A percentile compares a stretch with the other conserved stretches of the same genome.
These are phyloP conservation scores for Gossypium rotundifolium DNA, from an alignment of 345 rosid species.

Conservation along the genomic window DNA sequence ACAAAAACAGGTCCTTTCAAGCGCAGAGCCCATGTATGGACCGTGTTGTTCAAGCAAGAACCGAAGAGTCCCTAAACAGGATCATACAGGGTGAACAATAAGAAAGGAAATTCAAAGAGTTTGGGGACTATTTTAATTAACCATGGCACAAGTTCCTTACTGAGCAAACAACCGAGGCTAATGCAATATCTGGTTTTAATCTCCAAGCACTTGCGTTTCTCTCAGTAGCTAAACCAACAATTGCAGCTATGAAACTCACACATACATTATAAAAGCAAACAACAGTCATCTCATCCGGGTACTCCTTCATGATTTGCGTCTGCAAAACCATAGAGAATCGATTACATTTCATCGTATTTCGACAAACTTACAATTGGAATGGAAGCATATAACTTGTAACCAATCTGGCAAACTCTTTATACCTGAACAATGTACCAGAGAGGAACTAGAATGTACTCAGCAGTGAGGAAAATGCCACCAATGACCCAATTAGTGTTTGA, in stretches of 20 bases:
- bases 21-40: constrained; percentile 58
- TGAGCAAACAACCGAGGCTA: constrained; percentile 69
- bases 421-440: constrained; percentile 95
- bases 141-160: constrained; percentile 33
- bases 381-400: background rate
- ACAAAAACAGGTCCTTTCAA: constrained; percentile 70
- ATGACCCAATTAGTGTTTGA: constrained; percentile 53
- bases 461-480: constrained; percentile 66
- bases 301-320: constrained; percentile 80
- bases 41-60: constrained; percentile 45
- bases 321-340: constrained; percentile 19
- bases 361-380: background rate
- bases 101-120: background rate
- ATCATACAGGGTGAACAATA: background rate
- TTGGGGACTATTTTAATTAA: background rate
- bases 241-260: constrained; percentile 54
- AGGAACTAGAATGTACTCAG: constrained; percentile 60
- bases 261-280: constrained; percentile 66
- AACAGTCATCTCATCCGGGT: constrained; percentile 81
- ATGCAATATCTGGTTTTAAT: constrained; percentile 44
- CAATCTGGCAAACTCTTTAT: background rate
- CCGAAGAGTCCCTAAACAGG: constrained; percentile 56
- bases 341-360: background rate
- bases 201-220: constrained; percentile 58
- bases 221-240: constrained; percentile 47